phyloP scores from a whole-genome alignment of 371 early-diverging fungal species.

The Capniomyces stellatus region DNA sequence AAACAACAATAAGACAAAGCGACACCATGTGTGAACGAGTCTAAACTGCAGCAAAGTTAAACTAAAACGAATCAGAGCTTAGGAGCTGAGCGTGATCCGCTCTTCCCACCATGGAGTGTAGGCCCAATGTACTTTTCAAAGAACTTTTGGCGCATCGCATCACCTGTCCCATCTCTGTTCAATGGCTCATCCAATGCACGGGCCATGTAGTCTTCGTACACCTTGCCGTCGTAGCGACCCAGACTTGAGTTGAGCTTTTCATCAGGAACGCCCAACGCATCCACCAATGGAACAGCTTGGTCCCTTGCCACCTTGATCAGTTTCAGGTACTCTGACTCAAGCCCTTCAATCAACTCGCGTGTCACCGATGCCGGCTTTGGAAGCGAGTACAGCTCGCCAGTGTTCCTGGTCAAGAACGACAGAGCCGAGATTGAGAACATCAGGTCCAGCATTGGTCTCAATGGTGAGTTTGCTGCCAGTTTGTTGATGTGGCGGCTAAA shows the following conservation, averaged over 20 bases:
- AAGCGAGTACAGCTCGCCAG: conserved; percentile 37
- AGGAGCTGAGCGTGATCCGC: no score
- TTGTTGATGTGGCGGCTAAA: conserved; percentile 32
- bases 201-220: conserved; percentile 47
- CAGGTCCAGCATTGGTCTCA: conserved; percentile 23
- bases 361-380: conserved; percentile 29
- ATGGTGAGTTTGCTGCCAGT: conserved; percentile 15
- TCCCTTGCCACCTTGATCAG: conserved; percentile 39
- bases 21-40: no score
- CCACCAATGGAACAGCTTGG: conserved; percentile 51
- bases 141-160: conserved; percentile 15
- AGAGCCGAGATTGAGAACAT: conserved; percentile 38
- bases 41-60: no score
- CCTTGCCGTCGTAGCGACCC: conserved; percentile 52
- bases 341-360: conserved; percentile 22
- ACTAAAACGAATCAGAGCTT: no score
- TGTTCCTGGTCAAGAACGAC: conserved; percentile 35
- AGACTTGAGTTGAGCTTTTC: conserved; percentile 55
- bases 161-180: conserved; percentile 13
- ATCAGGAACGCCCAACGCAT: conserved; percentile 60
- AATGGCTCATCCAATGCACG: conserved; percentile 54
- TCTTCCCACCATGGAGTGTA: conserved; percentile 9
- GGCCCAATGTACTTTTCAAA: conserved; percentile 21
- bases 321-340: conserved; percentile 24
- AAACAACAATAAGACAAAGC: no score